Evolutionary conservation across 225 moss, liverwort and hornwort genomes (phyloP).

Genomic region (Pseudoscleropodium purum): DNA sequence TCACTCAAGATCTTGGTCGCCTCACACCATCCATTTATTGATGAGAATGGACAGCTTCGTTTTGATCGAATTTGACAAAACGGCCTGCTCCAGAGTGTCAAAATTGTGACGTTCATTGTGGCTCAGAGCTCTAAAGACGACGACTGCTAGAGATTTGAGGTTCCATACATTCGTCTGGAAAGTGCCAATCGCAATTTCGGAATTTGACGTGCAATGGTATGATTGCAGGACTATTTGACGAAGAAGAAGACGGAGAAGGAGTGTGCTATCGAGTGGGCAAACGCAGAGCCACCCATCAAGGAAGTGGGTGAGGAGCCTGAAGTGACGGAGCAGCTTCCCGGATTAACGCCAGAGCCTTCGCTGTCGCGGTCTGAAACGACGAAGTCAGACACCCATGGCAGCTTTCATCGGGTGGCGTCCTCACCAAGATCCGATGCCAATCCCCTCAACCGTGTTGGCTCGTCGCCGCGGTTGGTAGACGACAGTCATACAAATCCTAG

Average conservation of each 20-base stretch:
- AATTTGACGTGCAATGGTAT: neutral
- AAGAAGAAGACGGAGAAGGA: slow-evolving; percentile 36
- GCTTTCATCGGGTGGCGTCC: slow-evolving; percentile 1
- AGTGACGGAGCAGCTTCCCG: neutral
- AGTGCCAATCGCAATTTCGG: neutral
- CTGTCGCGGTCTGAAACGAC: slow-evolving; percentile 4
- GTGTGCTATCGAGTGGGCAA: neutral
- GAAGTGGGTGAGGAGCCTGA: neutral
- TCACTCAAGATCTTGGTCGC: neutral
- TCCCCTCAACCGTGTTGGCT: slow-evolving; percentile 12
- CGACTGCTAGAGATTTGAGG: neutral
- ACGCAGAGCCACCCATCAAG: neutral
- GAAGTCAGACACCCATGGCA: neutral
- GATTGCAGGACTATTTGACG: slow-evolving; percentile 55
- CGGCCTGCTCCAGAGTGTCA: neutral
- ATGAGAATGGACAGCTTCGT: neutral
- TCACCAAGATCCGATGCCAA: slow-evolving; percentile 13
- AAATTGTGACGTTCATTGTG: neutral
- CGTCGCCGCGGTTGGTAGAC: slow-evolving; percentile 16
- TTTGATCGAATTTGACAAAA: neutral
- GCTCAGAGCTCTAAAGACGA: neutral
- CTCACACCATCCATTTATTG: neutral
- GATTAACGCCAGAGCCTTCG: slow-evolving; percentile 3
- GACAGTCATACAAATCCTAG: neutral
- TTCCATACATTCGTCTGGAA: neutral